Evolutionary conservation across 2,329 filamentous ascomycete species (phyloP).

Genomic region (Fusarium sp.): DNA sequence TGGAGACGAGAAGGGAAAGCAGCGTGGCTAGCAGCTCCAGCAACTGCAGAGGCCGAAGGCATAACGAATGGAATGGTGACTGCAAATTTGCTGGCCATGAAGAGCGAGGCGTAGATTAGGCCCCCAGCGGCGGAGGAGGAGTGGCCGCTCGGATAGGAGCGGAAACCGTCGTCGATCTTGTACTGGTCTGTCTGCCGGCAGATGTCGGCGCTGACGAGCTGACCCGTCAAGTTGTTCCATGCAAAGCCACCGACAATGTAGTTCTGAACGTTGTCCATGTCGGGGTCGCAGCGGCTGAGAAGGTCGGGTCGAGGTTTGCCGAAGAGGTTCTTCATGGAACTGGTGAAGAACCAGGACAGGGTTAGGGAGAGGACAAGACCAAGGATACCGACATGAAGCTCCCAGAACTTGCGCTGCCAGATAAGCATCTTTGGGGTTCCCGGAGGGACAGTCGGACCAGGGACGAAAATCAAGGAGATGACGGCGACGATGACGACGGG

Average conservation of each 20-base stretch:
- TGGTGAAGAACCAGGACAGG: conserved; percentile 80
- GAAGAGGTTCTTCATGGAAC: conserved; percentile 82
- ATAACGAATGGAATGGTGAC: conserved; percentile 76
- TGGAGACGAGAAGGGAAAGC: conserved; percentile 77
- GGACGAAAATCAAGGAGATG: conserved; percentile 75
- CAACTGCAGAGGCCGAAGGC: conserved; percentile 55
- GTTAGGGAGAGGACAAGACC: conserved; percentile 79
- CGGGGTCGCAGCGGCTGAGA: conserved; percentile 79
- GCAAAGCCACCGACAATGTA: conserved; percentile 71
- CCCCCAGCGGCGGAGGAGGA: conserved; percentile 78
- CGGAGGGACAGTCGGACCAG: conserved; percentile 72
- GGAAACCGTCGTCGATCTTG: conserved; percentile 81
- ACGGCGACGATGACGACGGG: conserved; percentile 75
- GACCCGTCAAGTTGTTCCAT: conserved; percentile 63
- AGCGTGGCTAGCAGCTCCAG: conserved; percentile 65
- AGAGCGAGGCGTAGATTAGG: conserved; percentile 85
- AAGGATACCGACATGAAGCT: conserved; percentile 86
- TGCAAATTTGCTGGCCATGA: conserved; percentile 83
- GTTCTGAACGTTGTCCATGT: conserved; percentile 67
- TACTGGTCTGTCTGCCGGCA: conserved; percentile 72
- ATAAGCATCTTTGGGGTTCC: conserved; percentile 70
- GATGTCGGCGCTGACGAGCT: conserved; percentile 78
- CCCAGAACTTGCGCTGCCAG: conserved; percentile 88
- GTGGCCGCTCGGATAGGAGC: conserved; percentile 71
- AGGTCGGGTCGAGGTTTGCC: conserved; percentile 82